A percentile compares a stretch with the other conserved stretches of the same genome.
These are phyloP conservation scores for Neonectria magnoliae DNA, from an alignment of 2,329 filamentous ascomycete species.

Conservation along the genomic window DNA sequence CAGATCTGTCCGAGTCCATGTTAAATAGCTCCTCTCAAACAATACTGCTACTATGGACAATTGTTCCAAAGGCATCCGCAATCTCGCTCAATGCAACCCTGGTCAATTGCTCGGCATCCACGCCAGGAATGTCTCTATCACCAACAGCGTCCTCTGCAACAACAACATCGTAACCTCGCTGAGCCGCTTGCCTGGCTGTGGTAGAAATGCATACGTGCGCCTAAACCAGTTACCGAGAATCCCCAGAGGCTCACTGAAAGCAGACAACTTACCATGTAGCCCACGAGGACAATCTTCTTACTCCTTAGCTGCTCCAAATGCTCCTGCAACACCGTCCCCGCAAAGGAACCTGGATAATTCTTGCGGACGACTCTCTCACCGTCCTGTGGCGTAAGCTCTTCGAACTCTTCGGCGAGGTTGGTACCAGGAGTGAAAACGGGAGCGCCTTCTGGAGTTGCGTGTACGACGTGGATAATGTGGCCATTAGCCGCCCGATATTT, in stretches of 20 bases:
- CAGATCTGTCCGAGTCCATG: no score
- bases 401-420: slow-evolving; percentile 67
- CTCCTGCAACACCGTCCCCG: slow-evolving; percentile 66
- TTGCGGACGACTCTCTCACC: slow-evolving; percentile 69
- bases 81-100: slow-evolving; percentile 66
- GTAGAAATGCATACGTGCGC: slow-evolving; percentile 73
- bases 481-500: slow-evolving; percentile 65
- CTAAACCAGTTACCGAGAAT: slow-evolving; percentile 41
- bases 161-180: slow-evolving; percentile 72
- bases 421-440: slow-evolving; percentile 74
- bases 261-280: slow-evolving; percentile 62
- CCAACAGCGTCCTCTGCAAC: slow-evolving; percentile 71
- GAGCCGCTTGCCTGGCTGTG: slow-evolving; percentile 68
- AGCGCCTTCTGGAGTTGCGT: slow-evolving; percentile 67
- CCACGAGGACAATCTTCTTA: slow-evolving; percentile 69
- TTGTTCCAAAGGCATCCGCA: slow-evolving; percentile 70
- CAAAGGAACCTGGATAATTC: slow-evolving; percentile 67
- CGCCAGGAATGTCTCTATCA: slow-evolving; percentile 73
- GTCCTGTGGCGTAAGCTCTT: slow-evolving; percentile 63
- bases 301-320: slow-evolving; percentile 56
- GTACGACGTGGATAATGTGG: slow-evolving; percentile 68
- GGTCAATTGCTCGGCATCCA: slow-evolving; percentile 62
- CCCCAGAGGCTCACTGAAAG: no score
- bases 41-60: slow-evolving; percentile 54
- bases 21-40: slow-evolving; percentile 12